phyloP scores from a whole-genome alignment of 2,329 filamentous ascomycete species.

The Fusarium sp. region DNA sequence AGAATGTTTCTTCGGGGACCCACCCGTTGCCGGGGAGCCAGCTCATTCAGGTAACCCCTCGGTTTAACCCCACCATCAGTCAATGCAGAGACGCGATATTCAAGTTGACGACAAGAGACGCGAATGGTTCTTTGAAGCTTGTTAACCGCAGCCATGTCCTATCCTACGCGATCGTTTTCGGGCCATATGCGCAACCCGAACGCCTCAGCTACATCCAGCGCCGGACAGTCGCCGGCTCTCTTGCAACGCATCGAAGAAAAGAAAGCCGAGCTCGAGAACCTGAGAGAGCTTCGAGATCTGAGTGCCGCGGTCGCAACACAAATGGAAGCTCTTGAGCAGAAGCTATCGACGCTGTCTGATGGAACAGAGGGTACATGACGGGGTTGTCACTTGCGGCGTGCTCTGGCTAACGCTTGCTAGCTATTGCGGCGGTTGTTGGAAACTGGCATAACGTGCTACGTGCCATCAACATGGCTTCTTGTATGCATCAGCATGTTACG shows the following conservation, averaged over 20 bases:
- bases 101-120: constrained; percentile 7
- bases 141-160: constrained; percentile 60
- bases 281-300: constrained; percentile 81
- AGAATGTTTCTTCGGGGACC: constrained; percentile 7
- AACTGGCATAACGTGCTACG: constrained; percentile 91
- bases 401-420: constrained; percentile 57
- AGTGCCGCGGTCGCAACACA: constrained; percentile 83
- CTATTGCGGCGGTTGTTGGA: constrained; percentile 84
- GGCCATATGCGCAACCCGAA: constrained; percentile 76
- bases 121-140: constrained; percentile 3
- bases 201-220: constrained; percentile 57
- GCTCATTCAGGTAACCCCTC: constrained; percentile 33
- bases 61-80: constrained; percentile 43
- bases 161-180: constrained; percentile 67
- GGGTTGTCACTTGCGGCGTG: neutral
- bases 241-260: constrained; percentile 86
- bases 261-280: constrained; percentile 82
- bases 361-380: constrained; percentile 78
- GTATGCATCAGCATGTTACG: constrained; percentile 61
- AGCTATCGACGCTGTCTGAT: constrained; percentile 80
- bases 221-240: constrained; percentile 75
- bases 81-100: constrained; percentile 30
- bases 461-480: constrained; percentile 87
- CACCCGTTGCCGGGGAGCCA: constrained; percentile 47
- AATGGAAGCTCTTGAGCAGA: constrained; percentile 85